Evolutionary conservation across 331 rosid genomes (phyloP).

Genomic region (Quercus phellos): DNA sequence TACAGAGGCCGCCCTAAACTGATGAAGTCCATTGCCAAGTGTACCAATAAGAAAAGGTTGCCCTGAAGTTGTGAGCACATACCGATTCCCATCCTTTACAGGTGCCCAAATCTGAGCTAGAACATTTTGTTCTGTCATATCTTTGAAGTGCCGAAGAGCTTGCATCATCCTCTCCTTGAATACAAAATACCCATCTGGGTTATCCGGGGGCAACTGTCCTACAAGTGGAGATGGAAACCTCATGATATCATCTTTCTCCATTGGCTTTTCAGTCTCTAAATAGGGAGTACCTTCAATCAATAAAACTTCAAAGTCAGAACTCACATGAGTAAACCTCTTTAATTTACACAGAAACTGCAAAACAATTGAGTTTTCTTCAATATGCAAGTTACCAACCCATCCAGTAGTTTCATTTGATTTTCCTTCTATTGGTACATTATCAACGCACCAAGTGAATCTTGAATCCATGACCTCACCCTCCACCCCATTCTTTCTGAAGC

Average conservation of each 20-base stretch:
- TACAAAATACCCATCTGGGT: conserved; percentile 47
- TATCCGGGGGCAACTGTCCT: conserved; percentile 39
- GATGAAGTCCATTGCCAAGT: conserved; percentile 74
- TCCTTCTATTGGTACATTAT: no score
- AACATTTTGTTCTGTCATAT: conserved; percentile 66
- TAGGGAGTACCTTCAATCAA: conserved; percentile 34
- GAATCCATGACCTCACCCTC: no score
- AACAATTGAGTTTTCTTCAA: no score
- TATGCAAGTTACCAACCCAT: no score
- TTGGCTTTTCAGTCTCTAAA: conserved; percentile 37
- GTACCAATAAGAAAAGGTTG: conserved; percentile 89
- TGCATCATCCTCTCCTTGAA: conserved; percentile 87
- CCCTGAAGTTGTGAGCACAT: conserved; percentile 80
- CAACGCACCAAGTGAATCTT: no score
- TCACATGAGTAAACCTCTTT: not conserved
- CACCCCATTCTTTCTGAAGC: no score
- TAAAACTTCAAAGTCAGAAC: conserved; percentile 20
- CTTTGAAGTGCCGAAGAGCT: conserved; percentile 82
- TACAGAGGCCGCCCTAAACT: conserved; percentile 69
- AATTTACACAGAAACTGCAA: not conserved
- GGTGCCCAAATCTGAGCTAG: conserved; percentile 99
- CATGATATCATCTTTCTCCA: conserved; percentile 35
- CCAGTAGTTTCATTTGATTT: no score
- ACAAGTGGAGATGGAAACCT: conserved; percentile 30
- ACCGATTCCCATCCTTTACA: conserved; percentile 48